Base-by-base conservation (phyloP, 768 basidiomycete genomes). In the Rhizopogon salebrosus region DNA sequence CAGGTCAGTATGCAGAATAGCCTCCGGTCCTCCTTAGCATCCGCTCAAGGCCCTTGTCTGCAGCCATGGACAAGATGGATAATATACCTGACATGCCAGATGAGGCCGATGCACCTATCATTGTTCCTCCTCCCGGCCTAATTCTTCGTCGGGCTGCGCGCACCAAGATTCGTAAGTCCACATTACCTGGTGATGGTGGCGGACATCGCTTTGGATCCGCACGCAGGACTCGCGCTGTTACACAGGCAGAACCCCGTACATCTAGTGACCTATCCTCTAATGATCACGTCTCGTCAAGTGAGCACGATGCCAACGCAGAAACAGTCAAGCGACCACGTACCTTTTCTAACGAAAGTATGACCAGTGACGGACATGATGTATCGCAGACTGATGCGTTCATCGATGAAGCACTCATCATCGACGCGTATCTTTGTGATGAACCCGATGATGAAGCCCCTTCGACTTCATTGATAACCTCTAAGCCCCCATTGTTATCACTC, bases 101-200 rank as follows among this genome's bases (percentile, higher is more conserved):
- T 55, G 92, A 92, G 60, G 84, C 84, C 4, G 92, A 97, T 68
- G 80, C 81, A n/a, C 95, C 95, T 22, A 89, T 97, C 62, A 90
- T 97, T 55, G 58, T 72, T 18, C 89, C 92, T 41, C 87, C 85
- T 23, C 92, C 92, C 1, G 90, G 90, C 6, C 89, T 85, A 67
- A 92, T 94, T 60, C 78, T 99, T 11, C 88, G 93, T 20, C 87
- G 97, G 35, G 83, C 93, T 9, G 93, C 93, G 4, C 84, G 95
- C 13, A 99, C 97, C 1, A 94, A 93, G 74, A 97, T 98, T 60
- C 87, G 95, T 34, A 99, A 98, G 72, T 76, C 85, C 13, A 80
- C 82, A 5, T 67, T 87, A 6, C 77, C 80, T 13, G 89, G 84
- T 22, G 91, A 89, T 68, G 89, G 87, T 10, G 84, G 80, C 31